Base-by-base conservation (phyloP, 192 early-diverging fungal species). In the Fimicolochytrium jonesii region DNA sequence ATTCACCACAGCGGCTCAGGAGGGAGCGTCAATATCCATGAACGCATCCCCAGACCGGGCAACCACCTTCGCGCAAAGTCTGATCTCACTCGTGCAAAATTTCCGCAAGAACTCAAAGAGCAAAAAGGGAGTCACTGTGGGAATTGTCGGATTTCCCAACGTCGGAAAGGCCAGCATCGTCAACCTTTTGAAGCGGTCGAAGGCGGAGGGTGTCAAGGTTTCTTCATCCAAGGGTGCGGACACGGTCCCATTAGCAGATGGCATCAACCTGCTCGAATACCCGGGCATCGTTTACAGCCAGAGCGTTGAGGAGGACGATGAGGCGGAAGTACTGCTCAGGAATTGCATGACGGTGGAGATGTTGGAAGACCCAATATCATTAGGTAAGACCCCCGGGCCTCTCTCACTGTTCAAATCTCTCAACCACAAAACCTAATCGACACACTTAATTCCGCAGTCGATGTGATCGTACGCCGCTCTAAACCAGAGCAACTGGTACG, bases 281-380 rank as follows among this genome's bases (percentile, higher is more conserved):
- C 95, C 95, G 3, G 95, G 95, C 49, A 98, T 98, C 64, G 93
- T 98, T 2, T 98, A 96, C 71, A 78, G 78, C 30, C 63, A 76
- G 45, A 75, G 73, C 29, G 62, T 72, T 15, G 79, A 81, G 47
- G 79, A 73, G 36, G 74, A 77, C 64, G 87, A 86, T 39, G 70
- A 76, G 69, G 89, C 76, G 39, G 92, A 95, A 68, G 86, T 95
- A 68, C 78, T 93, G 55, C 76, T 98, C 59, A 80, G 93, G 61
- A 98, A 98, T 79, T 97, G 92, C 74, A 79, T 98, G 70, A 97
- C 94, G 73, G 86, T 94, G 11, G 94, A 98, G 69, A 72, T 92
- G 36, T 74, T 97, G 22, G 92, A 93, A 22, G 94, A 98, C 69
- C 95, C 94, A 5, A 84, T 96, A 39, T 78, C 90, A 13, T 91